Conservation (phyloP, 2,329 filamentous ascomycete genomes). For the Arthrocladium fulminans region DNA sequence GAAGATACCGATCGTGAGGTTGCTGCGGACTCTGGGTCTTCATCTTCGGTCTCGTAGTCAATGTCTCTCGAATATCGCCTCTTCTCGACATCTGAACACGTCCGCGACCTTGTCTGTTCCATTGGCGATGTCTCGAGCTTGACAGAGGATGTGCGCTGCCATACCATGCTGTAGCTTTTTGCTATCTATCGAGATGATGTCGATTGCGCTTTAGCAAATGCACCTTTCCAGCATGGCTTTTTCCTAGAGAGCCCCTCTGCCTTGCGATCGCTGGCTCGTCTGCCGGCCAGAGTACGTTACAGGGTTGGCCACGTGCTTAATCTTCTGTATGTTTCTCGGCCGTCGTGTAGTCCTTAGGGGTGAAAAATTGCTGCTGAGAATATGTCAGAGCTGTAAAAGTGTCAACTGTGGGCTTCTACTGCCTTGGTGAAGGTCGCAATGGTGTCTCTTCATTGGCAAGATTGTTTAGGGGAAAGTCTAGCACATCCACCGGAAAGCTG, state of each 20-base stretch:
- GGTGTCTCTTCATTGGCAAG: neutral
- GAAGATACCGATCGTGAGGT: conserved; percentile 6
- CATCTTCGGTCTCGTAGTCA: conserved; percentile 14
- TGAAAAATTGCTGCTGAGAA: no score
- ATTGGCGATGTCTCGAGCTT: conserved; percentile 13
- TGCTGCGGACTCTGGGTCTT: conserved; percentile 8
- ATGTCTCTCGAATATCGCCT: conserved; percentile 11
- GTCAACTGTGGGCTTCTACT: neutral
- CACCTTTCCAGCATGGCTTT: neutral
- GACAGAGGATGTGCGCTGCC: conserved; percentile 19
- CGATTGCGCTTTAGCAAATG: neutral
- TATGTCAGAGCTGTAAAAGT: no score
- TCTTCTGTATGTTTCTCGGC: neutral
- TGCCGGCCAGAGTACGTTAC: neutral
- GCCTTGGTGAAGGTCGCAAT: neutral
- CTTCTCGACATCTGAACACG: conserved; percentile 22
- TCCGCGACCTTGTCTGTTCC: conserved; percentile 18
- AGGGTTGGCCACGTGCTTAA: neutral
- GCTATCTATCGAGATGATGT: neutral
- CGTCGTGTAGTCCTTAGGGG: no score
- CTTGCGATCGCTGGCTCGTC: neutral
- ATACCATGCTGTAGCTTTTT: conserved; percentile 16
- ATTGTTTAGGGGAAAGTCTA: neutral
- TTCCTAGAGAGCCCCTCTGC: neutral
- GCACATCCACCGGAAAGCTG: neutral